Percentiles rank a stretch among this genome's conserved stretches.
These are phyloP conservation scores for Ceratocystis harringtonii DNA, from an alignment of 2,329 filamentous ascomycete species.

Conservation along the genomic window DNA sequence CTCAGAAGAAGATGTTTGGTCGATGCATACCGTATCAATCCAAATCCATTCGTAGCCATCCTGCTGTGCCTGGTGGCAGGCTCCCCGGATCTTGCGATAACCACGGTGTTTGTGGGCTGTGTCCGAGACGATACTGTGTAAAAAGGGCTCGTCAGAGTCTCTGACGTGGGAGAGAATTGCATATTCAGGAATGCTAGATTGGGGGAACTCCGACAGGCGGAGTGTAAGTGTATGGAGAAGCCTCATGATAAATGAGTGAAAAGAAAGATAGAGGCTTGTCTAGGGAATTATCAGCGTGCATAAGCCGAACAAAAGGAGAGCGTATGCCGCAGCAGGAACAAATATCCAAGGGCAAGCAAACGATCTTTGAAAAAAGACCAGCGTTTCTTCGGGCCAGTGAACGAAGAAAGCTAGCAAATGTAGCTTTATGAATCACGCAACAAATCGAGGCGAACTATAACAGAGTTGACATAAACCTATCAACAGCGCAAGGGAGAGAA, in stretches of 20 bases:
- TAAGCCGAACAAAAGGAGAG: no score
- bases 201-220: constrained; percentile 12
- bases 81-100: constrained; percentile 19
- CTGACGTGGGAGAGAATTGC: constrained; percentile 25
- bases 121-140: constrained; percentile 19
- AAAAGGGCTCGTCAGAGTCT: constrained; percentile 22
- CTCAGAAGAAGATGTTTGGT: constrained; percentile 21
- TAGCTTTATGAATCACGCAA: background rate
- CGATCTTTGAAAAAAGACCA: constrained; percentile 1
- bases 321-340: no score
- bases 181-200: constrained; percentile 20
- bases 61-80: constrained; percentile 18
- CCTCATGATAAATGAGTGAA: constrained; percentile 10
- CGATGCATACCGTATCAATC: constrained; percentile 24
- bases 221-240: constrained; percentile 13
- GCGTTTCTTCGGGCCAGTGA: background rate
- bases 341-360: background rate
- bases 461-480: background rate
- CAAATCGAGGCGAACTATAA: background rate
- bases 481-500: background rate
- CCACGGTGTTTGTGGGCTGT: constrained; percentile 11
- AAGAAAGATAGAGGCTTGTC: background rate
- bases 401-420: background rate
- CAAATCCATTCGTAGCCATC: constrained; percentile 22
- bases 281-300: background rate